phyloP scores from a whole-genome alignment of 2,329 filamentous ascomycete species.

The Cryphonectria radicalis region DNA sequence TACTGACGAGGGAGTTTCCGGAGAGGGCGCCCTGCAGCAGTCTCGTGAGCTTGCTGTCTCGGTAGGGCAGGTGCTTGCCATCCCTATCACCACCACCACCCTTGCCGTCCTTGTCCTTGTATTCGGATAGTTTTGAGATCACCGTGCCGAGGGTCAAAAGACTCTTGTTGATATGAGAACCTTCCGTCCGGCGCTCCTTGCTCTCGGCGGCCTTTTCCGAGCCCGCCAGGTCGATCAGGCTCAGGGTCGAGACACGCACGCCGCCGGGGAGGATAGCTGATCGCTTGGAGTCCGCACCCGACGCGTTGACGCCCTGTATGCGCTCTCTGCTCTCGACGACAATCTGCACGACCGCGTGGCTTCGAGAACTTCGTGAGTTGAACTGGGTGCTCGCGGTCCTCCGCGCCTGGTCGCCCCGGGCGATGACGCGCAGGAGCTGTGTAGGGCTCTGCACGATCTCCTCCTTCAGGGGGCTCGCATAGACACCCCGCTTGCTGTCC shows the following conservation, averaged over 20 bases:
- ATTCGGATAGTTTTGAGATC: constrained; percentile 87
- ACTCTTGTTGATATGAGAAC: constrained; percentile 98
- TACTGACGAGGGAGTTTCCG: constrained; percentile 92
- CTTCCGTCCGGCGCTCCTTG: constrained; percentile 91
- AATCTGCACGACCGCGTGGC: constrained; percentile 97
- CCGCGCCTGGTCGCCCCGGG: constrained; percentile 87
- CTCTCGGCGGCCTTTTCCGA: constrained; percentile 95
- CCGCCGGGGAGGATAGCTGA: constrained; percentile 78
- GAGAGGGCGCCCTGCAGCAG: constrained; percentile 90
- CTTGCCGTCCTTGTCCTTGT: constrained; percentile 74
- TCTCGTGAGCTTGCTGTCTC: constrained; percentile 95
- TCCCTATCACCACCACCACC: constrained; percentile 69
- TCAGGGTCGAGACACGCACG: constrained; percentile 92
- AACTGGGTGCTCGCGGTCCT: constrained; percentile 95
- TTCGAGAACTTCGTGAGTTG: constrained; percentile 94
- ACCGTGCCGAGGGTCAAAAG: constrained; percentile 93
- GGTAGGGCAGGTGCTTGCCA: constrained; percentile 90
- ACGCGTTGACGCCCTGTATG: constrained; percentile 56
- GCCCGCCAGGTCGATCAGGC: constrained; percentile 93
- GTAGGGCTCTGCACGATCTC: constrained; percentile 99
- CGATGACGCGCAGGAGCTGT: constrained; percentile 91
- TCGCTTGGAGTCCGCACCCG: constrained; percentile 63
- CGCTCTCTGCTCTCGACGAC: constrained; percentile 96
- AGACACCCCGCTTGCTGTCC: constrained; percentile 94
- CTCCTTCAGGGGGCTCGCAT: constrained; percentile 93